Evolutionary conservation across 2,329 filamentous ascomycete species (phyloP), one percentile per base, ranked within the genome.

Genomic region (Polychaeton citri): DNA sequence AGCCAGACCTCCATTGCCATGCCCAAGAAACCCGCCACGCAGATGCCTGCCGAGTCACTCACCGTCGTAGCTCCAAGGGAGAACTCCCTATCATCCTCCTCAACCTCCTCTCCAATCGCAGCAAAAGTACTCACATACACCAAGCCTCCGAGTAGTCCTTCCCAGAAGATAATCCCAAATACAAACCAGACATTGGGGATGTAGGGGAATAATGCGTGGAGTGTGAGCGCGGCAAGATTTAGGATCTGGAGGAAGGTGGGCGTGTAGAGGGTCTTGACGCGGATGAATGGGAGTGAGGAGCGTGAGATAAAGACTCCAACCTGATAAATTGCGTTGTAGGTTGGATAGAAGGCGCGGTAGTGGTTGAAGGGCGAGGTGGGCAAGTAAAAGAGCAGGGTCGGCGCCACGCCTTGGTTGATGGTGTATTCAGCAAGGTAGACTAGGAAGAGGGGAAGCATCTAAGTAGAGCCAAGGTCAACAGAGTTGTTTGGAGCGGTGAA

Each of bases 71-170:
- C 88, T 0, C 83, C 78, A 2, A 98, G 63, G 40, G 84, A 92
- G 53, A 96, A 96, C 60, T 98, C 90, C 5, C 88, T 72, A 36
- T 95, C 86, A 20, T 76, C 72, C 4, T 70, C 64, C 0, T 77
- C 75, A 1, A 95, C 77, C 5, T 78, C 76, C 50, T 95, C 85
- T 55, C 85, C 80, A 42, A 98, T 95, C 54, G 92, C 83, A 0
- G 87, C 85, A 59, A 96, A 98, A 0, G 87, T 94, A 51, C 88
- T 93, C 40, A 96, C 87, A 50, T 98, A 98, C 0, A 96, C 90
- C 3, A 85, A 68, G 0, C 90, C 90, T 1, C 90, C 90, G 0
- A 98, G 65, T 9, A 96, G 59, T 0, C 90, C 90, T 57, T 96
- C 90, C 88, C 88, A 96, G 52, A 96, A 90, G 15, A 95, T 69